Conservation (phyloP, 2,329 filamentous ascomycete species). For the Trichocomaceae sp. region DNA sequence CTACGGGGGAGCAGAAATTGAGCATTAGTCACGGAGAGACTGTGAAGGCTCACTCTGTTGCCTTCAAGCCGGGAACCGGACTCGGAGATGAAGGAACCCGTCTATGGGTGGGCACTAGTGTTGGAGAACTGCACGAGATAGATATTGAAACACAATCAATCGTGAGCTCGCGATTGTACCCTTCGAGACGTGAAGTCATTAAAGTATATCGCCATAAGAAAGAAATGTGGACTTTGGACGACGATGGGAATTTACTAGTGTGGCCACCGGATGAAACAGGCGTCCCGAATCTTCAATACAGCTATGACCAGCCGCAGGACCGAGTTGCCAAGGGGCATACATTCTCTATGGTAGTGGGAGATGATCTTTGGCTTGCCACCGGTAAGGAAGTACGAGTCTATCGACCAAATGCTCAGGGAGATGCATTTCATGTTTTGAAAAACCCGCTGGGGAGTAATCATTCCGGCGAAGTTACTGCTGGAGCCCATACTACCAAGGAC, state of each 20-base stretch:
- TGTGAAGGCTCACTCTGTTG: conserved; percentile 69
- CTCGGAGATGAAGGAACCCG: conserved; percentile 73
- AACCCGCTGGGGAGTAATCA: conserved; percentile 64
- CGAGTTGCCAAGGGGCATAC: conserved; percentile 74
- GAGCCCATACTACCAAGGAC: conserved; percentile 65
- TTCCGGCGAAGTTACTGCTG: conserved; percentile 81
- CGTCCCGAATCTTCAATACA: conserved; percentile 65
- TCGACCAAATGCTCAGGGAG: conserved; percentile 62
- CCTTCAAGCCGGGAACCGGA: conserved; percentile 75
- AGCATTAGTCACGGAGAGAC: conserved; percentile 79
- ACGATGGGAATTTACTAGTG: conserved; percentile 75
- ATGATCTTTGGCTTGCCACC: conserved; percentile 78
- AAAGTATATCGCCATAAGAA: conserved; percentile 80
- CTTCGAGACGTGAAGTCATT: conserved; percentile 70
- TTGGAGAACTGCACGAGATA: conserved; percentile 82
- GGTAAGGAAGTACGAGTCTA: conserved; percentile 86
- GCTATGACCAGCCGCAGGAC: conserved; percentile 61
- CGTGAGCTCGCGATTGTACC: conserved; percentile 62
- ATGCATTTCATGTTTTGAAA: conserved; percentile 66
- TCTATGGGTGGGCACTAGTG: conserved; percentile 84
- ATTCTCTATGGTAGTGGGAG: conserved; percentile 80
- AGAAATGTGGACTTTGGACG: conserved; percentile 91
- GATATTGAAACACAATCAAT: conserved; percentile 71
- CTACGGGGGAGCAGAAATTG: conserved; percentile 73
- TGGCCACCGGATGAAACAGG: conserved; percentile 75